Conservation (phyloP, 495 filamentous ascomycete genomes). For the Hypoxylon cercidicola region DNA sequence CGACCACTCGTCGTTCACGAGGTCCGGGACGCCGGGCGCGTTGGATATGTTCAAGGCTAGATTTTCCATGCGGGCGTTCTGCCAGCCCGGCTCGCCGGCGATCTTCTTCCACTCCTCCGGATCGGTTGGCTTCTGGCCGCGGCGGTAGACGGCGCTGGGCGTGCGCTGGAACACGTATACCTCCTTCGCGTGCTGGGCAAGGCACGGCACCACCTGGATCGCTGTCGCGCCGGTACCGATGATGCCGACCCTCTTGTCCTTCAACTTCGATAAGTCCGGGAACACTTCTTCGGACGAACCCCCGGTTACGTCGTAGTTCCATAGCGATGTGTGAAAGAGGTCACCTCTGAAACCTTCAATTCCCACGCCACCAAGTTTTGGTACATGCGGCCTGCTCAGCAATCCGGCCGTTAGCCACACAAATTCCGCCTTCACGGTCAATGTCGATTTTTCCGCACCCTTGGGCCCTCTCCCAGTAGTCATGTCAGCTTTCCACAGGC, state of each 20-base stretch:
- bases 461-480: conserved; percentile 47
- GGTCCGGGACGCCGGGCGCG: conserved; percentile 43
- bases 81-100: conserved; percentile 56
- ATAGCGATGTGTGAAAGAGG: conserved; percentile 64
- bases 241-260: conserved; percentile 62
- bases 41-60: conserved; percentile 44
- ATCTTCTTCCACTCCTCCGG: conserved; percentile 57
- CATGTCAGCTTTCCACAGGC: conserved; percentile 56
- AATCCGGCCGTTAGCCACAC: conserved; percentile 52
- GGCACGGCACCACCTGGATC: conserved; percentile 61
- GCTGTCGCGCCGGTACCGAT: conserved; percentile 67
- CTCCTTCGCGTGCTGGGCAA: conserved; percentile 62
- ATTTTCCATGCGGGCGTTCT: conserved; percentile 51
- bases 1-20: conserved; percentile 58
- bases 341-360: conserved; percentile 58
- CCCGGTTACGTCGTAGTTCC: conserved; percentile 65
- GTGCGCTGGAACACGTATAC: conserved; percentile 68
- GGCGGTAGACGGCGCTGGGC: conserved; percentile 60
- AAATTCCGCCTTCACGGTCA: conserved; percentile 49
- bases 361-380: conserved; percentile 53
- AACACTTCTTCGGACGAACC: conserved; percentile 55
- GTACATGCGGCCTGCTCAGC: conserved; percentile 57
- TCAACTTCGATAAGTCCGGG: conserved; percentile 54
- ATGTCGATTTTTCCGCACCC: conserved; percentile 42
- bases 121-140: conserved; percentile 61